These are phyloP conservation scores for Umbelopsis sp. DNA, from an alignment of 192 early-diverging fungal species.

Conservation along the genomic window DNA sequence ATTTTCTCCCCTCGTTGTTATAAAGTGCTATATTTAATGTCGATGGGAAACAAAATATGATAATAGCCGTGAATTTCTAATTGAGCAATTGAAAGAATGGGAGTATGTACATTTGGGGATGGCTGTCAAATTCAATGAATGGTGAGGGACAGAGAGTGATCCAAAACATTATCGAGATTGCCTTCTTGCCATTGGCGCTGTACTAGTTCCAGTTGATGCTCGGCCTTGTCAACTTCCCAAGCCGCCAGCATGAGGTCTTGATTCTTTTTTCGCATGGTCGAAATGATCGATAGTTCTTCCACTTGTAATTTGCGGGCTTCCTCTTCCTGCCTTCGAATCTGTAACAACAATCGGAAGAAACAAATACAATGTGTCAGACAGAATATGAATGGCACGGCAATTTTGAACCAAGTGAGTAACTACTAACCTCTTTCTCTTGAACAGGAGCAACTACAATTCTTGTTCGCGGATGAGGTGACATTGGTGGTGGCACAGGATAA, in stretches of 20 bases:
- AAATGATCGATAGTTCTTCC: conserved; percentile 25
- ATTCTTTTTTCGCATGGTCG: conserved; percentile 19
- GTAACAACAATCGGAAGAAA: background rate
- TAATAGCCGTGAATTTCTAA: too few relatives aligned
- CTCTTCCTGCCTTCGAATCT: conserved; percentile 15
- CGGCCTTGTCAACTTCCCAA: conserved; percentile 36
- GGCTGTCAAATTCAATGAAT: background rate
- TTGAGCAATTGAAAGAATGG: too few relatives aligned
- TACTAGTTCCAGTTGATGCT: conserved; percentile 36
- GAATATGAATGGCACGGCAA: background rate
- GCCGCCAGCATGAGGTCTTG: conserved; percentile 30
- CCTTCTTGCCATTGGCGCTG: conserved; percentile 34
- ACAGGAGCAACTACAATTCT: background rate
- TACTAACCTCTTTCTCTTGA: conserved; percentile 6
- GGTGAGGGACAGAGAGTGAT: background rate
- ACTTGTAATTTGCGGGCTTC: conserved; percentile 23
- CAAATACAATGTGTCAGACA: background rate
- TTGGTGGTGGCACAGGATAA: background rate
- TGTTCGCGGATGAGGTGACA: background rate
- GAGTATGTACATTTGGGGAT: background rate
- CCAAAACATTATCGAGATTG: conserved; percentile 7
- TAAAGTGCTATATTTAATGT: background rate
- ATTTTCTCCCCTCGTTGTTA: background rate
- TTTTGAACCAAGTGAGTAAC: background rate
- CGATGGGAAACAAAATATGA: background rate